These are phyloP conservation scores for Aurantiochytrium sp. DNA, from an alignment of 108 stramenopile species.

Conservation along the genomic window DNA sequence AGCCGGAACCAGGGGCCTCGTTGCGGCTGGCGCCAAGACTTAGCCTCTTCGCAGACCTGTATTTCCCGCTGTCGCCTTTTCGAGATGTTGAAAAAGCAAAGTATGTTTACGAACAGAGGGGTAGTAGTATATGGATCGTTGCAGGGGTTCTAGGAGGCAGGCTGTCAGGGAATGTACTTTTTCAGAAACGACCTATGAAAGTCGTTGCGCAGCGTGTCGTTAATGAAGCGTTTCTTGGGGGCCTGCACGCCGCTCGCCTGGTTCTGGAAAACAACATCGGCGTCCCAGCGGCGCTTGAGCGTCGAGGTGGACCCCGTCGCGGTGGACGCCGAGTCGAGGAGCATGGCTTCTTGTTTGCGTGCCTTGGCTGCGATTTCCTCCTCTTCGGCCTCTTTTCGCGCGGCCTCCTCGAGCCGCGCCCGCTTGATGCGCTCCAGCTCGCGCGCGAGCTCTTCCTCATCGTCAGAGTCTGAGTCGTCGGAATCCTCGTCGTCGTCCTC, in stretches of 20 bases:
- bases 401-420: conserved; percentile 73
- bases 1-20: too few species aligned
- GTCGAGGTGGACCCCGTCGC: conserved; percentile 45
- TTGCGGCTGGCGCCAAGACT: too few species aligned
- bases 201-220: conserved; percentile 92
- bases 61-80: too few species aligned
- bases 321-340: background rate
- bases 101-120: too few species aligned
- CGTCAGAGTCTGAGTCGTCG: conserved; percentile 74
- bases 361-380: background rate
- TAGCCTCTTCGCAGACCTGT: too few species aligned
- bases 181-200: conserved; percentile 90
- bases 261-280: conserved; percentile 94
- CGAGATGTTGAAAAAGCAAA: too few species aligned
- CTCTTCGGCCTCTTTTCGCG: conserved; percentile 69
- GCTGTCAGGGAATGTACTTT: conserved; percentile 78
- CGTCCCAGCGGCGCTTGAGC: conserved; percentile 86
- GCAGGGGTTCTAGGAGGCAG: too few species aligned
- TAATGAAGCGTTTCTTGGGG: conserved; percentile 77
- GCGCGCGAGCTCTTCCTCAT: conserved; percentile 82
- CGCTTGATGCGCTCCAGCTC: conserved; percentile 82
- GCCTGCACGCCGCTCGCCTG: conserved; percentile 83
- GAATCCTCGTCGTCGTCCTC: conserved; percentile 56
- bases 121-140: too few species aligned
- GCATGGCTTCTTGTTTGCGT: background rate